Evolutionary conservation across 1,284 basidiomycete genomes (phyloP).

Genomic region (Sphaerobolus stellatus): DNA sequence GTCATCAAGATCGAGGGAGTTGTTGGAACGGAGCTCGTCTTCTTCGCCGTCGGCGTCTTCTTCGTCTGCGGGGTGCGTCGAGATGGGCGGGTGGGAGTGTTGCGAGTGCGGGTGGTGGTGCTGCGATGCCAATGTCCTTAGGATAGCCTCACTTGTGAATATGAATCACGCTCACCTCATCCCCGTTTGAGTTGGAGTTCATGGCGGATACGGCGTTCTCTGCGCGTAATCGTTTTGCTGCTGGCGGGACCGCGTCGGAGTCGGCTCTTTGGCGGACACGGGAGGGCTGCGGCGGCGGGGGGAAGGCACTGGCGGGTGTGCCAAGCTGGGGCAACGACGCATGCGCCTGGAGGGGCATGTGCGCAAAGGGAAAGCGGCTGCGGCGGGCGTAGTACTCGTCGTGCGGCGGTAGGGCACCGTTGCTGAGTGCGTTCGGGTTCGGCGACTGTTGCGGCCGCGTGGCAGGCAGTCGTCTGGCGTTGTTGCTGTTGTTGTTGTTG

Average conservation of each 20-base stretch:
- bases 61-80: slow-evolving; percentile 4
- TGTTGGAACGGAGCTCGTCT: slow-evolving; percentile 1
- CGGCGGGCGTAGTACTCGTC: too few relatives aligned
- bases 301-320: not conserved
- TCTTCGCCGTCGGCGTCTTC: slow-evolving; percentile 16
- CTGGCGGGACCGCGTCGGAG: not conserved
- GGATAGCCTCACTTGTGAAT: too few relatives aligned
- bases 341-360: not conserved
- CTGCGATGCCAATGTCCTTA: not conserved
- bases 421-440: too few relatives aligned
- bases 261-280: not conserved
- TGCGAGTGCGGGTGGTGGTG: not conserved
- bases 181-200: not conserved
- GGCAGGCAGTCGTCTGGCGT: not conserved
- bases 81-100: not conserved
- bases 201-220: not conserved
- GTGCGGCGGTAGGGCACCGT: too few relatives aligned
- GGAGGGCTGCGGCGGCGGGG: not conserved
- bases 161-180: not conserved
- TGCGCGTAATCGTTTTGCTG: not conserved
- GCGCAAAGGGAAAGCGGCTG: not conserved
- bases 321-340: not conserved
- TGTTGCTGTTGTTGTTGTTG: not conserved
- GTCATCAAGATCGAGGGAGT: not conserved
- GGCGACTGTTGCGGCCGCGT: not conserved